Evolutionary conservation across 345 rosid genomes (phyloP).

Genomic region (Gynandropsis gynandra): DNA sequence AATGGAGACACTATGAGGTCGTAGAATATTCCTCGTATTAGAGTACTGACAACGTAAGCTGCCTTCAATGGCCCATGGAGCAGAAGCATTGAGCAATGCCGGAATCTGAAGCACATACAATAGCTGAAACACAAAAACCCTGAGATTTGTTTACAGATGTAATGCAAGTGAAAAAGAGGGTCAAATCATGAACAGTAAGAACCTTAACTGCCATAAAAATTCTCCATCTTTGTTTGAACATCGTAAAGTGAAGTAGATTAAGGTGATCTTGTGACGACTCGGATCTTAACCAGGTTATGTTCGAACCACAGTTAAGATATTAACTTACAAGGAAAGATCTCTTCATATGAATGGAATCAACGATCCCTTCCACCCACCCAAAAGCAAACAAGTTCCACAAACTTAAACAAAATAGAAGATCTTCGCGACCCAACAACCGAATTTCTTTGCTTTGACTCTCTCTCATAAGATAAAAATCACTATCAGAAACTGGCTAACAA

Average conservation of each 20-base stretch:
- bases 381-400: conserved; percentile 14
- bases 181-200: not conserved
- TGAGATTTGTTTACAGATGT: conserved; percentile 11
- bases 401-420: conserved; percentile 14
- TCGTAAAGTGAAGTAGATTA: not conserved
- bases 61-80: conserved; percentile 43
- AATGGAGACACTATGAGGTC: conserved; percentile 93
- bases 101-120: conserved; percentile 68
- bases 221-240: conserved; percentile 10
- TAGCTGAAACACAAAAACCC: conserved; percentile 41
- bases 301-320: conserved; percentile 10
- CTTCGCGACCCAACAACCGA: not conserved
- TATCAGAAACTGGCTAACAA: conserved; percentile 19
- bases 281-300: conserved; percentile 3
- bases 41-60: conserved; percentile 46
- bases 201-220: not conserved
- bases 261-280: conserved; percentile 9
- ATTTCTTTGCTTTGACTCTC: conserved; percentile 8
- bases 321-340: conserved; percentile 65
- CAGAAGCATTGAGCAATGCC: conserved; percentile 35
- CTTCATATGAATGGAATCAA: conserved; percentile 83
- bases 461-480: conserved; percentile 13
- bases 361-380: conserved; percentile 29
- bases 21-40: conserved; percentile 31
- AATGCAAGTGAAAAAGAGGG: conserved; percentile 2